A percentile compares a stretch with the other conserved stretches of the same genome.
Evolutionary conservation across 2,329 filamentous ascomycete genomes (phyloP).

Genomic region (Pyricularia grisea): DNA sequence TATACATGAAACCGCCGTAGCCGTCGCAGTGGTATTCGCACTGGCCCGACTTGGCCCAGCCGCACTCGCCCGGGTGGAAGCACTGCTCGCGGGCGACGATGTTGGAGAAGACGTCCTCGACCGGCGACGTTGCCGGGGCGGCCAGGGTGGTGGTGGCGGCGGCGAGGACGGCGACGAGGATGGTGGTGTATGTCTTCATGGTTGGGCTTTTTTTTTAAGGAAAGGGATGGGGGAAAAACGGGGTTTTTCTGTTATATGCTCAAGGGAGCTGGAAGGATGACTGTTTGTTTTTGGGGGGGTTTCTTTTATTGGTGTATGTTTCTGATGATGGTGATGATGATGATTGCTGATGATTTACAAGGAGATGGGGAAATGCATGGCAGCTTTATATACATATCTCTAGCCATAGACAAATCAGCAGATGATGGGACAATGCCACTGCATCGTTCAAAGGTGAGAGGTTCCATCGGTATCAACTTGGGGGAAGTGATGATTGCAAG

Average conservation of each 20-base stretch:
- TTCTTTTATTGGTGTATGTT: no score
- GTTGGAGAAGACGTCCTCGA: neutral
- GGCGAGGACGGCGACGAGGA: neutral
- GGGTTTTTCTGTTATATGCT: no score
- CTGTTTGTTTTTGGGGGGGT: no score
- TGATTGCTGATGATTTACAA: neutral
- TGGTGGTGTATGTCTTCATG: neutral
- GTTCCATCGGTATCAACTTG: neutral
- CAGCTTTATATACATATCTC: neutral
- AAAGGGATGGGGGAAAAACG: no score
- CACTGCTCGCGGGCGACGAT: neutral
- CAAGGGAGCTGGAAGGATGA: no score
- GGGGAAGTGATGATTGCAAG: no score
- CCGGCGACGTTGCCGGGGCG: neutral
- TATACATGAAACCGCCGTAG: constrained; percentile 4
- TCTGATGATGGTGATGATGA: neutral
- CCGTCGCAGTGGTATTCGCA: constrained; percentile 3
- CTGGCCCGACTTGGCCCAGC: constrained; percentile 1
- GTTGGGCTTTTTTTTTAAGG: neutral
- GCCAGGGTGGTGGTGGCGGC: neutral
- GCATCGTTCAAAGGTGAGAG: neutral
- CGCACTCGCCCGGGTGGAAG: constrained; percentile 2
- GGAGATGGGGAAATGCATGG: neutral
- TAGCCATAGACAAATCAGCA: neutral
- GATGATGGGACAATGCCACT: neutral